Conservation (phyloP, 305 asterid genomes). For the Plantago rigida region DNA sequence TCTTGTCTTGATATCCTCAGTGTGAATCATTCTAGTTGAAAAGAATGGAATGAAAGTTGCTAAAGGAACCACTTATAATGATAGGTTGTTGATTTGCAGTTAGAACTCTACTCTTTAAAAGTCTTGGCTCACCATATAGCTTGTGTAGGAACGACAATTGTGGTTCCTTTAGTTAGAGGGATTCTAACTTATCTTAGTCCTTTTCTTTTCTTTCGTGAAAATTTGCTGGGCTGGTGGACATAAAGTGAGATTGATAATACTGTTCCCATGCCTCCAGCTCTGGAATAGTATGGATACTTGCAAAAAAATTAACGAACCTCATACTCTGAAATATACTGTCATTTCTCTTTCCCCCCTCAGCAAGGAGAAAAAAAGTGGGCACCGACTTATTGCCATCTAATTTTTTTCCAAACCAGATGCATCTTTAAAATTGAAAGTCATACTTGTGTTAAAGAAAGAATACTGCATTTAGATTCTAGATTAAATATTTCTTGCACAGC, state of each 20-base stretch:
- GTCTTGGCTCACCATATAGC: slow-evolving; percentile 1
- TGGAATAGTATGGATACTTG: background rate
- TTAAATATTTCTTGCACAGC: slow-evolving; percentile 1
- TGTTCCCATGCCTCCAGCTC: background rate
- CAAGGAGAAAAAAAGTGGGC: too few species aligned
- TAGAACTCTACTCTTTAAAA: slow-evolving; percentile 2
- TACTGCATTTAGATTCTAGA: background rate
- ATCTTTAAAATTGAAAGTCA: too few species aligned
- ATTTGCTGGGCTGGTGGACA: background rate
- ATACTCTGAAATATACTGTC: background rate
- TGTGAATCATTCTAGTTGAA: slow-evolving; percentile 12
- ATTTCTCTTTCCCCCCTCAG: background rate
- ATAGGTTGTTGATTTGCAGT: background rate
- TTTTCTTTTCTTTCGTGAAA: background rate
- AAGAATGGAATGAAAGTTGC: slow-evolving; percentile 4
- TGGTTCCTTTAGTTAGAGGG: background rate
- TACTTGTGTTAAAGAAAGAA: background rate
- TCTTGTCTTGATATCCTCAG: slow-evolving; percentile 23
- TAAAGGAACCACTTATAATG: background rate
- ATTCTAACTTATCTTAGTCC: slow-evolving; percentile 3
- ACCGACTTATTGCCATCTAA: background rate
- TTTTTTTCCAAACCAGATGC: background rate
- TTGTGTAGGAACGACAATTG: background rate
- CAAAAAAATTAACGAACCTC: background rate
- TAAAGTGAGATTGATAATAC: background rate